phyloP scores from a whole-genome alignment of 768 basidiomycete genomes.

The Pleurotus tuber-regium region DNA sequence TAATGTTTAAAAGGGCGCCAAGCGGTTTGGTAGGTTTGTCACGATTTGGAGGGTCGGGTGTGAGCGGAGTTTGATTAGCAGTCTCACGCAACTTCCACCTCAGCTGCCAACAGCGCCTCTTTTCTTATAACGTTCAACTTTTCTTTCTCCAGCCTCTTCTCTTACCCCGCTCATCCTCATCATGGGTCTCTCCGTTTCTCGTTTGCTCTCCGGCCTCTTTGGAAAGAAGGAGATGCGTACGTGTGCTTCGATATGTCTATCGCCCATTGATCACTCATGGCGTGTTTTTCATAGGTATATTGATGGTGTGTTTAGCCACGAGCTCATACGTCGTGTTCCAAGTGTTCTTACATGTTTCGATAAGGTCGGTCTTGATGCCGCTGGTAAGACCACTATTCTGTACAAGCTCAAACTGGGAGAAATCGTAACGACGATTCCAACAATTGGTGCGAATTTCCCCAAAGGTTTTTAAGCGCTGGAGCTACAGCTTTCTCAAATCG shows the following conservation, averaged over 20 bases:
- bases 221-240: constrained; percentile 99
- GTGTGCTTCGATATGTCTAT: constrained; percentile 35
- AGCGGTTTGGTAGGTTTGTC: neutral
- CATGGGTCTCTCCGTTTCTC: constrained; percentile 82
- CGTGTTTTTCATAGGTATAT: constrained; percentile 71
- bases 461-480: constrained; percentile 8
- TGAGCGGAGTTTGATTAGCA: constrained; percentile 44
- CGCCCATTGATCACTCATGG: constrained; percentile 13
- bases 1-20: neutral
- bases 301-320: constrained; percentile 65
- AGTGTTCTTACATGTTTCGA: neutral
- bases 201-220: constrained; percentile 79
- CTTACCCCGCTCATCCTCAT: constrained; percentile 31
- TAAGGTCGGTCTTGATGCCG: constrained; percentile 98
- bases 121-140: constrained; percentile 13
- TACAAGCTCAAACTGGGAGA: constrained; percentile 99
- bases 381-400: constrained; percentile 97
- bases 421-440: constrained; percentile 99
- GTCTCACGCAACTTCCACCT: constrained; percentile 40
- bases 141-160: constrained; percentile 20
- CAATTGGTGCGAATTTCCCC: constrained; percentile 74
- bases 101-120: constrained; percentile 21
- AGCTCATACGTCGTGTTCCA: constrained; percentile 17
- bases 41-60: constrained; percentile 9
- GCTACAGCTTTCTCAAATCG: constrained; percentile 18